Conservation (phyloP, 2,329 filamentous ascomycete genomes). For the Aspergillus sp. region DNA sequence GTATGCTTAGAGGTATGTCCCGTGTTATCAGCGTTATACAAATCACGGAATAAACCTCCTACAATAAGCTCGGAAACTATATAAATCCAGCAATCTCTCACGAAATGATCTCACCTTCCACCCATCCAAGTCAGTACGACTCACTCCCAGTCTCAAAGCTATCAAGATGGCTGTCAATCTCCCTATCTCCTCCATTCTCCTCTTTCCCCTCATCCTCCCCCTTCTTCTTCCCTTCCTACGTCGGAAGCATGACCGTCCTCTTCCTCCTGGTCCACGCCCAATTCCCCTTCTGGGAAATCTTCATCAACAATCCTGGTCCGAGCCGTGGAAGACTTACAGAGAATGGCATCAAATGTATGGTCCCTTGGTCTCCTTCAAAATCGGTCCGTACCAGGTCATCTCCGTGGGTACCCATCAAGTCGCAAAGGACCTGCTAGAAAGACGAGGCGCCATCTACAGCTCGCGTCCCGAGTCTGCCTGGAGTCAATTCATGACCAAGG, state of each 20-base stretch:
- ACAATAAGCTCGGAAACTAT: too few species aligned
- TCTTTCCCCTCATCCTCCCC: not conserved
- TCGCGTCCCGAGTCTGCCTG: not conserved
- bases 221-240: not conserved
- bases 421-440: not conserved
- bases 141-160: too few species aligned
- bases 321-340: not conserved
- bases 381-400: not conserved
- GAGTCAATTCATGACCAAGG: not conserved
- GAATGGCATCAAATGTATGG: slow-evolving; percentile 1
- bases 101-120: too few species aligned
- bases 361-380: not conserved
- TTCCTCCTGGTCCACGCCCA: not conserved
- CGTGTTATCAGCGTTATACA: too few species aligned
- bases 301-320: not conserved
- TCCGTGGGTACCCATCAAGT: not conserved
- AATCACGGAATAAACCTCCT: too few species aligned
- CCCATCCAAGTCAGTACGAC: too few species aligned
- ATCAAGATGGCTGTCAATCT: too few species aligned
- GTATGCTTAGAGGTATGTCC: too few species aligned
- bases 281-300: not conserved
- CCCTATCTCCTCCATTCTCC: too few species aligned
- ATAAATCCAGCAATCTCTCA: too few species aligned
- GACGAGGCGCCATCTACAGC: not conserved
- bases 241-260: not conserved